Evolutionary conservation across 768 basidiomycete genomes (phyloP), one percentile per base, ranked within the genome.

Genomic region (Termitomyces sp.): DNA sequence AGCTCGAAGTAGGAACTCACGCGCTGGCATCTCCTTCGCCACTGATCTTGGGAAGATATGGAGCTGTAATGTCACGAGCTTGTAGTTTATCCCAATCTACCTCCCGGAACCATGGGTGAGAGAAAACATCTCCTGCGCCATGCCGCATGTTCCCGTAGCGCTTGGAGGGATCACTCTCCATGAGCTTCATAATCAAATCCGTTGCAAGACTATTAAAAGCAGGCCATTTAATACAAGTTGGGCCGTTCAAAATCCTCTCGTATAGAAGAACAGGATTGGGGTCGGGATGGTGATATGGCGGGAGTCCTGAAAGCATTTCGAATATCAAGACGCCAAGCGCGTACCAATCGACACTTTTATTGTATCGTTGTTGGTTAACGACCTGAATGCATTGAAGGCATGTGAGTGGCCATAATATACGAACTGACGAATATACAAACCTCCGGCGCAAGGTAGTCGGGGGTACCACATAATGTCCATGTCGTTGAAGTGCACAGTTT

Each of bases 281-380:
- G 68, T 93, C 92, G 27, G 82, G 77, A 70, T 91, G 89, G 73
- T 97, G 95, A 77, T 94, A 98, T 0, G 97, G 97, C 30, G 95
- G 93, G 30, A 90, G 87, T 8, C 97, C 97, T 0, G 91, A 94
- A 46, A 99, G 82, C 95, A 98, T 98, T 74, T 99, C 97, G 70
- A 91, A 99, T 57, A 95, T 90, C 61, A 99, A 86, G 56, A 99
- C 93, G 53, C 97, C 97, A 54, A 98, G 83, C 1, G 97, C 96
- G 75, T 98, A 99, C 95, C 95, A 99, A 69, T 99, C 97, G 2
- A 98, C 96, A 58, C 88, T 89, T 72, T 97, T 96, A 69, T 95
- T 96, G 70, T 99, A 98, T 6, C 95, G 81, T 58, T 85, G 83
- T 69, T 91, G 87, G 18, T 80, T 85, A 69, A 87, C 88, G 72